phyloP scores from a whole-genome alignment of 2,329 filamentous ascomycete genomes.

The Fusarium beomiforme region DNA sequence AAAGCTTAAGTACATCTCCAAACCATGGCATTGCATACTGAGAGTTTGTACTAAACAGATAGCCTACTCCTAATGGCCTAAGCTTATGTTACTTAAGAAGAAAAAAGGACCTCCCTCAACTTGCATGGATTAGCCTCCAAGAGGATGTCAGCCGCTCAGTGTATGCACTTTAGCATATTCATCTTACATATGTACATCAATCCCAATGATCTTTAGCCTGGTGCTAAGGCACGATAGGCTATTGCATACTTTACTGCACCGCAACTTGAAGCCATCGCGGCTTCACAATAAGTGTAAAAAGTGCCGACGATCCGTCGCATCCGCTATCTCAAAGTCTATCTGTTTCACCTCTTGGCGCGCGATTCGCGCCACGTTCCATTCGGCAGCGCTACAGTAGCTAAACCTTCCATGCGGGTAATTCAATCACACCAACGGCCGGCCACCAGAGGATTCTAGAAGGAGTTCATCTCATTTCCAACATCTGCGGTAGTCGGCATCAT shows the following conservation, averaged over 20 bases:
- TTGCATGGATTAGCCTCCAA: too few relatives aligned
- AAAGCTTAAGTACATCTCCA: background rate
- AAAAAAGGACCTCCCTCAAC: background rate
- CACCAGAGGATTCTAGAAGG: constrained; percentile 20
- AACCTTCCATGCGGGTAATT: background rate
- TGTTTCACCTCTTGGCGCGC: constrained; percentile 1
- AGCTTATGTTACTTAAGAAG: background rate
- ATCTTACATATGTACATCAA: background rate
- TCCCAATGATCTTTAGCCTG: background rate
- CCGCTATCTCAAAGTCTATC: constrained; percentile 5
- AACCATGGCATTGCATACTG: background rate
- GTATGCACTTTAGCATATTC: background rate
- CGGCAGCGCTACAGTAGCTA: constrained; percentile 11
- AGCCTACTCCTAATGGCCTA: background rate
- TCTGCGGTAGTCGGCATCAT: constrained; percentile 1
- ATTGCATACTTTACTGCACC: background rate
- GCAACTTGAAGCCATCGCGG: constrained; percentile 11
- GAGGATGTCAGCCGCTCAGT: background rate
- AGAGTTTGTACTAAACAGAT: background rate
- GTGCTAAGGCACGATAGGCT: background rate
- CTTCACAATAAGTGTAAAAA: constrained; percentile 4
- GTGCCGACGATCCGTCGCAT: constrained; percentile 20
- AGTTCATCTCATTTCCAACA: background rate
- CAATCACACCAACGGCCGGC: background rate
- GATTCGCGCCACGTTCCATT: constrained; percentile 18